phyloP scores from a whole-genome alignment of 2,329 filamentous ascomycete species.

The Sporothrix pallida region DNA sequence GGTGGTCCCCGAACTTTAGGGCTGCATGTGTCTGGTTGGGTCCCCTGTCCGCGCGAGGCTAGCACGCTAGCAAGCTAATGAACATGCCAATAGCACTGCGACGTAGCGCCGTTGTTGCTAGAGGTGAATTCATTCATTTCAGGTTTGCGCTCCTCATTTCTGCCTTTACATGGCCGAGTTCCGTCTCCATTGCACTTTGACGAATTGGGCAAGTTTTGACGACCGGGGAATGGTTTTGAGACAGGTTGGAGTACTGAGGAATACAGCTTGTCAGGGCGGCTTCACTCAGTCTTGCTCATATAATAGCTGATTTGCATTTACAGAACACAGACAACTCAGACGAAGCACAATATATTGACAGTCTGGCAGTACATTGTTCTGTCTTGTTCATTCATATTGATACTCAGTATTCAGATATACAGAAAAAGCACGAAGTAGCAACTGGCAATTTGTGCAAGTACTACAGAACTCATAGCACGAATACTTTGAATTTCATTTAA shows the following conservation, averaged over 20 bases:
- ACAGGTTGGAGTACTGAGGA: background rate
- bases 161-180: too few relatives aligned
- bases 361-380: background rate
- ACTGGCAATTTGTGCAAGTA: background rate
- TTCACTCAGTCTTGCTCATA: too few relatives aligned
- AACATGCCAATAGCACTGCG: conserved; percentile 23
- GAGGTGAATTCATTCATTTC: too few relatives aligned
- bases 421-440: too few relatives aligned
- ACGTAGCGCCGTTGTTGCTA: background rate
- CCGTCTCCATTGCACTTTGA: conserved; percentile 11
- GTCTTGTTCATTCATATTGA: background rate
- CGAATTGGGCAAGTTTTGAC: background rate
- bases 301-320: too few relatives aligned
- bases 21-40: background rate
- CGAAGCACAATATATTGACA: background rate
- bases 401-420: background rate
- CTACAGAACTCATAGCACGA: background rate
- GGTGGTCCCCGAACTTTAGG: background rate
- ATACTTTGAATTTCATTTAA: background rate
- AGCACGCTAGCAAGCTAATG: background rate
- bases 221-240: background rate
- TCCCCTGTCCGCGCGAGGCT: background rate
- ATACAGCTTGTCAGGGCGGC: background rate
- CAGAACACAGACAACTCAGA: background rate
- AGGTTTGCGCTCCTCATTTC: too few relatives aligned